Percentiles rank a stretch among this genome's conserved stretches.
phyloP scores from a whole-genome alignment of 805 yeast species.

The Lipomyces lipofer region DNA sequence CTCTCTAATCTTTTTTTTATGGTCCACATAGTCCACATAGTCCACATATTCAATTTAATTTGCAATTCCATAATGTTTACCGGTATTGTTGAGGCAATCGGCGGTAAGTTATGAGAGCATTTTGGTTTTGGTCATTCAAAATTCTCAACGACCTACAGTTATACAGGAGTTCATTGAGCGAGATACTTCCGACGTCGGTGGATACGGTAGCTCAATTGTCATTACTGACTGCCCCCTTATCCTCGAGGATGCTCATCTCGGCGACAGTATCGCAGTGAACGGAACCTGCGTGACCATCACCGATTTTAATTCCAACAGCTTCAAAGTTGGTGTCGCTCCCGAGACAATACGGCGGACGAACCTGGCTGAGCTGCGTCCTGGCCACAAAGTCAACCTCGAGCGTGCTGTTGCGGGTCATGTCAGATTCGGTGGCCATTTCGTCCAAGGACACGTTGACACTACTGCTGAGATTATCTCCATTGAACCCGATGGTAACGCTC shows the following conservation, averaged over 20 bases:
- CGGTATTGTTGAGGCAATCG: constrained; percentile 86
- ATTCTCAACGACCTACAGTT: constrained; percentile 36
- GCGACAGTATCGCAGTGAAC: constrained; percentile 89
- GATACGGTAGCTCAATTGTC: constrained; percentile 71
- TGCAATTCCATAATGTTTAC: constrained; percentile 75
- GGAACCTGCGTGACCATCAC: constrained; percentile 96
- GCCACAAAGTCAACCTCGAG: constrained; percentile 78
- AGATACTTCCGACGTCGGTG: constrained; percentile 59
- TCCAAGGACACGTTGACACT: constrained; percentile 97
- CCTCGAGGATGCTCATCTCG: constrained; percentile 79
- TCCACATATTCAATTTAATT: too few relatives aligned
- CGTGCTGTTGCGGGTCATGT: constrained; percentile 83
- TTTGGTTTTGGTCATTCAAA: constrained; percentile 32
- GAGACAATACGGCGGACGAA: constrained; percentile 86
- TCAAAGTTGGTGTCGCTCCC: constrained; percentile 90
- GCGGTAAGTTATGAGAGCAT: constrained; percentile 44
- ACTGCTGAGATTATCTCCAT: constrained; percentile 62
- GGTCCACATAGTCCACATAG: too few relatives aligned
- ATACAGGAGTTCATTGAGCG: constrained; percentile 50
- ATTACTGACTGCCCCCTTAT: constrained; percentile 63
- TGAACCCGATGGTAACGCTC: constrained; percentile 67
- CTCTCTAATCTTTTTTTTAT: too few relatives aligned
- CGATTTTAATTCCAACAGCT: constrained; percentile 58
- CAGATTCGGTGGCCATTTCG: constrained; percentile 95
- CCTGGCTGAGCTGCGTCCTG: constrained; percentile 59